Evolutionary conservation across 202 grass and related monocot genomes (phyloP).

Genomic region (Brachypodium distachyon): DNA sequence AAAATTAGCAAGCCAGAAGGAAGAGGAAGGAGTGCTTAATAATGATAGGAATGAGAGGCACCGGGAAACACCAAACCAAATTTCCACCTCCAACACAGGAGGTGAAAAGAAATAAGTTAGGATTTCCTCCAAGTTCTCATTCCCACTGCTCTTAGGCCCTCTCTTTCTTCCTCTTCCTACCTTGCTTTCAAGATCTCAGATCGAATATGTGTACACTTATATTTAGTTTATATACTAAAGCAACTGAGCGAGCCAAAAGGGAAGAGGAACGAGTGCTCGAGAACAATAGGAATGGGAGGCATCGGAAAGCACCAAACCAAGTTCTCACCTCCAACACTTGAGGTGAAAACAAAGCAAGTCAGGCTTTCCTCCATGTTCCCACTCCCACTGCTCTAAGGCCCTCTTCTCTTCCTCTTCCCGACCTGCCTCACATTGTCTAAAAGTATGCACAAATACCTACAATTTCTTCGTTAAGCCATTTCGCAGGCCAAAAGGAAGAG

Average conservation of each 20-base stretch:
- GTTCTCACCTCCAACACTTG: not conserved
- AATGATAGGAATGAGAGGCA: constrained; percentile 33
- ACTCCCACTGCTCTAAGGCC: not conserved
- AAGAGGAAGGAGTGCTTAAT: constrained; percentile 20
- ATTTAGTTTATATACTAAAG: not conserved
- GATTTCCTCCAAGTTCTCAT: constrained; percentile 26
- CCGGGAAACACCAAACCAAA: constrained; percentile 3
- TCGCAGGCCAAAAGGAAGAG: not conserved
- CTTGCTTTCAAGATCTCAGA: not conserved
- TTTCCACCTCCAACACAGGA: not conserved
- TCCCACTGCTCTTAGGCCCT: constrained; percentile 15
- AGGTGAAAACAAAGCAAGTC: not conserved
- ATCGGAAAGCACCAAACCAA: not conserved
- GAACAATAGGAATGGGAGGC: constrained; percentile 23
- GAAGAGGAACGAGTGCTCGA: constrained; percentile 13
- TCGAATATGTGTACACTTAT: not conserved
- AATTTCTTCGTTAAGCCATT: not conserved
- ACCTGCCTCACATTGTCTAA: not conserved
- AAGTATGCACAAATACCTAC: not conserved
- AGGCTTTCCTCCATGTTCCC: constrained; percentile 13
- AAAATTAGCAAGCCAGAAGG: not conserved
- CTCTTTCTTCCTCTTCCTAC: constrained; percentile 20
- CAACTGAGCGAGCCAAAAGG: not conserved
- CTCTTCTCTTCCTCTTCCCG: constrained; percentile 27
- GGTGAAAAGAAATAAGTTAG: not conserved